phyloP scores from a whole-genome alignment of 208 protist genomes.

The Acanthamoeba culbertsoni region DNA sequence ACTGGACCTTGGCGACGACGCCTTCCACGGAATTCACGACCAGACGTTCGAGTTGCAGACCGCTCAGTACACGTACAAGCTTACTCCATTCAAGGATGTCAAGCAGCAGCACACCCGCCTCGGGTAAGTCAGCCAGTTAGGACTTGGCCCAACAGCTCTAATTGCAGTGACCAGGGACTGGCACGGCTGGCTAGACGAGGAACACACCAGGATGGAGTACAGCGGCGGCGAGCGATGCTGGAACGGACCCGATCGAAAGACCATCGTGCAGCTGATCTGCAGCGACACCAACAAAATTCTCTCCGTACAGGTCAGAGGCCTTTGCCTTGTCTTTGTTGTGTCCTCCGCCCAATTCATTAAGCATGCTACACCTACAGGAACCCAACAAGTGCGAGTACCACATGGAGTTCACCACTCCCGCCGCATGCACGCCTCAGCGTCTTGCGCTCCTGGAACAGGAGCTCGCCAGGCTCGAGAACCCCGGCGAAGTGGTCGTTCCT shows the following conservation, averaged over 20 bases:
- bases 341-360: no score
- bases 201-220: constrained; percentile 68
- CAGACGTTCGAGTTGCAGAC: not conserved
- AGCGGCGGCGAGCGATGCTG: constrained; percentile 77
- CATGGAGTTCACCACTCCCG: constrained; percentile 78
- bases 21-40: not conserved
- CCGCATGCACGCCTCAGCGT: constrained; percentile 65
- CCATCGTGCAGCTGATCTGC: constrained; percentile 71
- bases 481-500: not conserved
- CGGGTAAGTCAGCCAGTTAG: no score
- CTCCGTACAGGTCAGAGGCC: not conserved
- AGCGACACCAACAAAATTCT: constrained; percentile 66
- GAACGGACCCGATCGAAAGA: constrained; percentile 79
- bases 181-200: not conserved
- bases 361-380: constrained; percentile 55
- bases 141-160: no score
- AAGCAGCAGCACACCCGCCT: constrained; percentile 27
- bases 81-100: constrained; percentile 46
- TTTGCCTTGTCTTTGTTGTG: no score
- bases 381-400: constrained; percentile 80
- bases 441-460: constrained; percentile 50
- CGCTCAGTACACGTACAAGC: constrained; percentile 44
- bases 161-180: constrained; percentile 12
- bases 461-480: constrained; percentile 1
- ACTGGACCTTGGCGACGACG: not conserved